A percentile compares a stretch with the other conserved stretches of the same genome.
Evolutionary conservation across 352 stramenopile species (phyloP).

Genomic region (Pelagophyceae sp.): DNA sequence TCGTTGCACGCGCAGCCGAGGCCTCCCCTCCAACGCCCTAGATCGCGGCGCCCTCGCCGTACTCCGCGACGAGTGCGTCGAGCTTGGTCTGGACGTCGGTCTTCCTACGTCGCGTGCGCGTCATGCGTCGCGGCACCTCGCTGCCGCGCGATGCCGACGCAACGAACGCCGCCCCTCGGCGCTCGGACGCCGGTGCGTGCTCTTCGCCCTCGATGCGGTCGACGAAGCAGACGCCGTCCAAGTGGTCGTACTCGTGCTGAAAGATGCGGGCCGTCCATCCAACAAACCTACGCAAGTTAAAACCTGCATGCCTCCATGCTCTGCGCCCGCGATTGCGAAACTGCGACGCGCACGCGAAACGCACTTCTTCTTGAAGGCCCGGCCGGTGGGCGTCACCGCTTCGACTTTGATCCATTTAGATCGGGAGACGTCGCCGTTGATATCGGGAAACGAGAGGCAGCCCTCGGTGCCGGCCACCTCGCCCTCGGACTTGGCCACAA

Average conservation of each 20-base stretch:
- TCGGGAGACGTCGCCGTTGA: slow-evolving; percentile 53
- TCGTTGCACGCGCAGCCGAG: slow-evolving; percentile 30
- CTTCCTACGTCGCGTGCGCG: not conserved
- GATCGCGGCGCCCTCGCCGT: slow-evolving; percentile 42
- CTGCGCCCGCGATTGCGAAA: no score
- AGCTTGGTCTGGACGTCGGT: slow-evolving; percentile 37
- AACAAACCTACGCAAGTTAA: no score
- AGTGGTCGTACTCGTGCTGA: slow-evolving; percentile 77
- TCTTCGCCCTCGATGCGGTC: slow-evolving; percentile 52
- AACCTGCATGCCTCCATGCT: no score
- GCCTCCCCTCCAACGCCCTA: slow-evolving; percentile 35
- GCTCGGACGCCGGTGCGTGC: slow-evolving; percentile 4
- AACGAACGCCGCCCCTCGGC: no score
- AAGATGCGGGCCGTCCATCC: slow-evolving; percentile 66
- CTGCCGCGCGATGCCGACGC: no score
- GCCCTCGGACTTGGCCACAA: slow-evolving; percentile 51
- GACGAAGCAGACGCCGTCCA: slow-evolving; percentile 65
- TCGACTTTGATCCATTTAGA: slow-evolving; percentile 58
- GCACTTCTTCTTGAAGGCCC: slow-evolving; percentile 67
- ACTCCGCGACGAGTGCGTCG: slow-evolving; percentile 46
- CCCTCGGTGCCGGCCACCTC: slow-evolving; percentile 51
- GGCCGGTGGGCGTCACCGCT: slow-evolving; percentile 51
- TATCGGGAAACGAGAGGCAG: slow-evolving; percentile 64
- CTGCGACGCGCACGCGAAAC: no score
- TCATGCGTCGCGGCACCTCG: slow-evolving; percentile 18